Conservation (phyloP, 345 rosid genomes). For the Salix brachista region DNA sequence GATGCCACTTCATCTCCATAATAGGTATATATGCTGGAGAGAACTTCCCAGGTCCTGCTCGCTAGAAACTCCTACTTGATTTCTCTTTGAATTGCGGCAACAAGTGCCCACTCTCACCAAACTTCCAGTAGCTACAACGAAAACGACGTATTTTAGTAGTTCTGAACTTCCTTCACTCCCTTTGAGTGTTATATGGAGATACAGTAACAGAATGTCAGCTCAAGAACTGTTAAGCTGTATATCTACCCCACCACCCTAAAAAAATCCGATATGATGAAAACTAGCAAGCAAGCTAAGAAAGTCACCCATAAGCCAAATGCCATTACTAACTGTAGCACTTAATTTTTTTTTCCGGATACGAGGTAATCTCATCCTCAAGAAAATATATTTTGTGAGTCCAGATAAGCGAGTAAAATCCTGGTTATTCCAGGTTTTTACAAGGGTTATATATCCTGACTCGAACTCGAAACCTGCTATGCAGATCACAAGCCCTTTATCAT, state of each 20-base stretch:
- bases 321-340: not conserved
- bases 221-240: not conserved
- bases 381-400: too few species aligned
- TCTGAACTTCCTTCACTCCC: not conserved
- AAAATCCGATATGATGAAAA: not conserved
- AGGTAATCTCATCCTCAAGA: too few species aligned
- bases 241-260: not conserved
- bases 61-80: conserved; percentile 10
- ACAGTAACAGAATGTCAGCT: not conserved
- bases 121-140: conserved; percentile 10
- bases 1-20: conserved; percentile 2
- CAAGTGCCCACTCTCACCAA: conserved; percentile 23
- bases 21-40: conserved; percentile 11
- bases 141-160: not conserved
- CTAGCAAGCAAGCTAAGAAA: not conserved
- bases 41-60: conserved; percentile 19
- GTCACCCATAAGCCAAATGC: not conserved
- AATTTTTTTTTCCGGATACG: too few species aligned
- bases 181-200: not conserved
- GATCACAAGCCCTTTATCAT: too few species aligned
- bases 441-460: too few species aligned
- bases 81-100: conserved; percentile 27
- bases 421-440: too few species aligned
- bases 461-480: too few species aligned
- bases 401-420: too few species aligned